Evolutionary conservation across 1,284 basidiomycete genomes (phyloP).

Genomic region (Fomes fomentarius): DNA sequence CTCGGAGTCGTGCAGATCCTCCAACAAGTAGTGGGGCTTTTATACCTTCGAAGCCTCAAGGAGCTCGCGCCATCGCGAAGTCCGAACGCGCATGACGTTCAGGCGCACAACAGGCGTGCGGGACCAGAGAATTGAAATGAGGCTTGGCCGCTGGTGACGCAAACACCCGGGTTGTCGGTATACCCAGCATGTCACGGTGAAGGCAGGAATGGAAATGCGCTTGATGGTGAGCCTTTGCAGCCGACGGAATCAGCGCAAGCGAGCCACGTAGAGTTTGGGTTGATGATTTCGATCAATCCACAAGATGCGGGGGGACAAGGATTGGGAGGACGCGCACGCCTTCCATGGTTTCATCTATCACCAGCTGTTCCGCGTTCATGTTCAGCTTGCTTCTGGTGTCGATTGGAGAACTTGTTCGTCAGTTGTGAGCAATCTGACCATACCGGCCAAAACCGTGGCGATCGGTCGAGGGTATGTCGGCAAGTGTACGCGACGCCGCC

Average conservation of each 20-base stretch:
- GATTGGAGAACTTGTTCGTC: neutral
- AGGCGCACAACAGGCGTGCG: neutral
- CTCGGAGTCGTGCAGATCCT: slow-evolving; percentile 22
- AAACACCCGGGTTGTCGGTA: neutral
- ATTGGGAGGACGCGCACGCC: neutral
- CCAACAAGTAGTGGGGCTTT: neutral
- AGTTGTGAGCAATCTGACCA: neutral
- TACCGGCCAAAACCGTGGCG: no score
- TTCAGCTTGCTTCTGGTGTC: neutral
- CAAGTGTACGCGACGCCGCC: neutral
- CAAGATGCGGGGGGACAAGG: neutral
- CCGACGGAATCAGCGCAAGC: slow-evolving; percentile 16
- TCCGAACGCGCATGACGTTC: no score
- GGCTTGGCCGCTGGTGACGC: no score
- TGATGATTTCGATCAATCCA: slow-evolving; percentile 13
- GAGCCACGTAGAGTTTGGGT: slow-evolving; percentile 1
- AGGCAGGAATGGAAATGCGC: slow-evolving; percentile 9
- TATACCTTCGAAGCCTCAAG: slow-evolving; percentile 8
- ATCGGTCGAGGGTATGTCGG: neutral
- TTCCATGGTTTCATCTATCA: slow-evolving; percentile 9
- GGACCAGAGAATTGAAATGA: no score
- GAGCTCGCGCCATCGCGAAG: neutral
- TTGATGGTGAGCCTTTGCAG: slow-evolving; percentile 17
- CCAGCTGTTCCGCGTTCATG: neutral
- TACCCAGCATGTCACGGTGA: neutral